Conservation (phyloP, 257 asterid species). For the Vinca minor region DNA sequence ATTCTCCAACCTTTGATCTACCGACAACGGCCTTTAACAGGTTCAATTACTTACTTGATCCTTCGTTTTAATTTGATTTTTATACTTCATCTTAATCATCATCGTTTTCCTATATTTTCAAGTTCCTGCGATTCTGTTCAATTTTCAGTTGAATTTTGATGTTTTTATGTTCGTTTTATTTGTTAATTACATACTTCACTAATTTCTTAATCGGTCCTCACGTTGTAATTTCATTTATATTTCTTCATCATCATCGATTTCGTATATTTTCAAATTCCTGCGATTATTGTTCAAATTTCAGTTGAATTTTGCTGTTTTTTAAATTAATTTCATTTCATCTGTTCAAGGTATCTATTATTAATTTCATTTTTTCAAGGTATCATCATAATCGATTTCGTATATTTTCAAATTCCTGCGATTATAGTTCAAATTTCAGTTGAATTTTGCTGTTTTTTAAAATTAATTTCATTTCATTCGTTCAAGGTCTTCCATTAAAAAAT, state of each 20-base stretch:
- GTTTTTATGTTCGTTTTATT: too few relatives aligned
- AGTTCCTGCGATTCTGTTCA: neutral
- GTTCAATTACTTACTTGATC: too few relatives aligned
- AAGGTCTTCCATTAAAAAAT: conserved; percentile 38
- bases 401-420: neutral
- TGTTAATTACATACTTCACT: neutral
- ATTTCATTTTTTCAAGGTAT: too few relatives aligned
- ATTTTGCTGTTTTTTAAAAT: neutral
- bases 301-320: neutral
- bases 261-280: neutral
- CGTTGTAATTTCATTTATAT: neutral
- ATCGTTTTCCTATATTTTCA: too few relatives aligned
- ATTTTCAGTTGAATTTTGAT: neutral
- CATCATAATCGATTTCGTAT: too few relatives aligned
- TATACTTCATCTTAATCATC: too few relatives aligned
- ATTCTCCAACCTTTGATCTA: too few relatives aligned
- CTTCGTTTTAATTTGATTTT: too few relatives aligned
- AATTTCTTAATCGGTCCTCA: neutral
- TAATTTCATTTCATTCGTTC: neutral
- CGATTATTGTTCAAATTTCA: neutral
- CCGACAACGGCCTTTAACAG: neutral
- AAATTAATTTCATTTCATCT: neutral
- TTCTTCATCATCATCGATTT: neutral
- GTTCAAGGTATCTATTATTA: too few relatives aligned
- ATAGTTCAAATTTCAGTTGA: neutral